Base-by-base conservation (phyloP, 2,329 filamentous ascomycete genomes). In the Bretziella fagacearum region DNA sequence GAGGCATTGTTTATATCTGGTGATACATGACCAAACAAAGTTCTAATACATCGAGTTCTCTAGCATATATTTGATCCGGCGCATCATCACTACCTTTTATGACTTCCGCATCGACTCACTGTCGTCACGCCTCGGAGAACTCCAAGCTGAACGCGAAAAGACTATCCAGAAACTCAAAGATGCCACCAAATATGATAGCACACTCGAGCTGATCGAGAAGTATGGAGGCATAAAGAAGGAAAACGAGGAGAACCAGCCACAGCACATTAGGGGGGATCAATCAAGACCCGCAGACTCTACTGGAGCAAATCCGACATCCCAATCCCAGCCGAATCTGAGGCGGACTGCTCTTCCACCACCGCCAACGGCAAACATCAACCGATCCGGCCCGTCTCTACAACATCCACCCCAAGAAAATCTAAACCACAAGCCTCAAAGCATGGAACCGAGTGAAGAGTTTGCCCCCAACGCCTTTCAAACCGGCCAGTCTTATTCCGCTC, bases 151-250 rank as follows among this genome's bases (percentile, higher is more conserved):
- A 61, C 78, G 89, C 46, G 77, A 83, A 50, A 77, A 77, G 55
- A 94, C 87, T 2, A 96, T 98, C 54, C 81, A 93, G 60, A 87
- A 87, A 63, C 75, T 98, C 53, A 98, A 98, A 64, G 79, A 81
- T 50, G 87, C 87, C 22, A 98, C 91, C 27, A 94, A 84, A 61
- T 98, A 95, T 65, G 84, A 96, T 62, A 91, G 87, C 26, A 98
- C 91, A 1, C 77, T 93, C 57, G 78, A 95, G 59, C 65, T 98
- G 51, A 73, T 98, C 8, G 84, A 96, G 57, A 98, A 96, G 57
- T 98, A 98, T 60, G 87, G 47, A 25, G 47, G 86, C n/a, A 17
- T 18, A 10, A 43, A 29, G 17, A 32, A 17, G 37, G 37, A 25
- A 10, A 41, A 7, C n/a, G n/a, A n/a, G n/a, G n/a, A n/a, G n/a